Evolutionary conservation across 2,329 filamentous ascomycete species (phyloP).

Genomic region (Colletotrichum melonis): DNA sequence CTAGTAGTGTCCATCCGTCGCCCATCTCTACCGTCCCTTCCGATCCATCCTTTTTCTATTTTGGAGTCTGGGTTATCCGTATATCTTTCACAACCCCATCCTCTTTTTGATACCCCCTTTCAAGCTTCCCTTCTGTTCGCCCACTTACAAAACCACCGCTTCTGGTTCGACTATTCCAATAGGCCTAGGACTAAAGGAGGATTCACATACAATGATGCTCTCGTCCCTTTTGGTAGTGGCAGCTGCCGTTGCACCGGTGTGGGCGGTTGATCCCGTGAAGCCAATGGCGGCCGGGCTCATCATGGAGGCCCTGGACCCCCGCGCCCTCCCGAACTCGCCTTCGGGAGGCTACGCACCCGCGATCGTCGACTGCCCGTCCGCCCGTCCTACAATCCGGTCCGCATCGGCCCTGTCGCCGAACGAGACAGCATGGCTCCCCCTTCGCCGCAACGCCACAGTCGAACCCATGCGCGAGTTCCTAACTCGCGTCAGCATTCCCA

Average conservation of each 20-base stretch:
- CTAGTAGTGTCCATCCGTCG: slow-evolving; percentile 18
- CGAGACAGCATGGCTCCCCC: slow-evolving; percentile 80
- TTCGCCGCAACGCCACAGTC: slow-evolving; percentile 78
- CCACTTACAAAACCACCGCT: background rate
- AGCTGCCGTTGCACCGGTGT: slow-evolving; percentile 44
- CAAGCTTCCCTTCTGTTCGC: background rate
- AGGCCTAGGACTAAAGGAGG: background rate
- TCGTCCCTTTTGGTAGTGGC: slow-evolving; percentile 23
- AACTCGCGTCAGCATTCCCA: slow-evolving; percentile 76
- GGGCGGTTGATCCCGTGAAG: slow-evolving; percentile 39
- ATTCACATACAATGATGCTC: slow-evolving; percentile 16
- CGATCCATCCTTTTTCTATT: background rate
- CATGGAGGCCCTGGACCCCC: slow-evolving; percentile 34
- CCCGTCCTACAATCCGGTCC: slow-evolving; percentile 75
- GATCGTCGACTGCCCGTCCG: slow-evolving; percentile 74
- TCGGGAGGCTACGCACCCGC: slow-evolving; percentile 78
- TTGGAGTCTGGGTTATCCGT: background rate
- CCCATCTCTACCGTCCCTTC: background rate
- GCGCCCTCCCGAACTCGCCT: slow-evolving; percentile 51
- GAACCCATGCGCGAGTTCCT: slow-evolving; percentile 82
- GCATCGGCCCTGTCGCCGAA: slow-evolving; percentile 72
- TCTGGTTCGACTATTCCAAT: background rate
- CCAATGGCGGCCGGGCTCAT: slow-evolving; percentile 31
- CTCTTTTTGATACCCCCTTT: background rate
- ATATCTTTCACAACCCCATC: background rate